These are phyloP conservation scores for Chrysanthemum lavandulifolium DNA, from an alignment of 129 eudicot species.

Conservation along the genomic window DNA sequence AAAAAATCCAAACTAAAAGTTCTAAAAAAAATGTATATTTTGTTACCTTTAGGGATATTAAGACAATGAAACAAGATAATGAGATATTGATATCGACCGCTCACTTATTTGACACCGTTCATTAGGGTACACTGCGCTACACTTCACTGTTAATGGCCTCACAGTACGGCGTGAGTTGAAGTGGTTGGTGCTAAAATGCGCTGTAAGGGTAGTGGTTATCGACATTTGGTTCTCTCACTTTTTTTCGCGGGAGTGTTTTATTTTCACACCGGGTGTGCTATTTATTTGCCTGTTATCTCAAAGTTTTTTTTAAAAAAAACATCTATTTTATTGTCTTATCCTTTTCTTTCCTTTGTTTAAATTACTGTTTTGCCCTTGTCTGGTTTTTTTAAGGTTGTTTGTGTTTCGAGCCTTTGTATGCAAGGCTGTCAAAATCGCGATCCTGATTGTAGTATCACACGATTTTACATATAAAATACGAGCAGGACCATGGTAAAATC, in stretches of 20 bases:
- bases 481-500: too few relatives aligned
- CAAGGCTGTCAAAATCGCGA: too few relatives aligned
- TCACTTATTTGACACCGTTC: constrained; percentile 43
- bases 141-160: constrained; percentile 13
- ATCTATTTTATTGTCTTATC: constrained; percentile 24
- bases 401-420: too few relatives aligned
- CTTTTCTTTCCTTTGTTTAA: constrained; percentile 12
- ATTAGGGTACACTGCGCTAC: constrained; percentile 45
- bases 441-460: too few relatives aligned
- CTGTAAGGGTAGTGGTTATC: constrained; percentile 25
- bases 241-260: constrained; percentile 17
- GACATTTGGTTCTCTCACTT: constrained; percentile 33
- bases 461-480: too few relatives aligned
- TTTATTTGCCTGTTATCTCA: too few relatives aligned
- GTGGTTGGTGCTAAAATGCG: constrained; percentile 45
- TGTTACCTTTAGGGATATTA: constrained; percentile 44
- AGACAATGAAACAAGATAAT: constrained; percentile 45
- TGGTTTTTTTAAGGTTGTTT: not conserved
- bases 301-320: too few relatives aligned
- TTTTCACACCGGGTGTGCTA: too few relatives aligned
- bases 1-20: not conserved
- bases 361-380: not conserved
- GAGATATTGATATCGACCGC: constrained; percentile 61
- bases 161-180: constrained; percentile 24
- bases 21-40: not conserved